Conservation (phyloP, 306 rosid genomes). For the Erythrophleum fordii region DNA sequence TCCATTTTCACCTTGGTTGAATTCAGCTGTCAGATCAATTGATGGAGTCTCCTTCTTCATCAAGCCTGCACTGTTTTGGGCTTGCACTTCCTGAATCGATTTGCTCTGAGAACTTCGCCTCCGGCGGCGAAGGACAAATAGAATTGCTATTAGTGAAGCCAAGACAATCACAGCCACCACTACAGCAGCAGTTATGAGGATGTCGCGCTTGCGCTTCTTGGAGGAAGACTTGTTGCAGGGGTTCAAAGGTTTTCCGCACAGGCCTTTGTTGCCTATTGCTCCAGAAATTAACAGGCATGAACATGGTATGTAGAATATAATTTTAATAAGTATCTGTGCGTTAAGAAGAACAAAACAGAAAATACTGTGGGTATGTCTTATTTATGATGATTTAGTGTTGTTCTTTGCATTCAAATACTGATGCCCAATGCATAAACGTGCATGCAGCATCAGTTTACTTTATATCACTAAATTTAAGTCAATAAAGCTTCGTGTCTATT, state of each 20-base stretch:
- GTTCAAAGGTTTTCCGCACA: slow-evolving; percentile 73
- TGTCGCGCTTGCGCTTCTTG: slow-evolving; percentile 40
- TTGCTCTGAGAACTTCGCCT: neutral
- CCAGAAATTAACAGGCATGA: neutral
- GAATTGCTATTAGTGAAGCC: slow-evolving; percentile 34
- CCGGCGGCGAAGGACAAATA: slow-evolving; percentile 37
- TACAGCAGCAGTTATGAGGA: slow-evolving; percentile 33
- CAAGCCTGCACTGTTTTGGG: neutral
- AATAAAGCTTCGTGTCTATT: neutral
- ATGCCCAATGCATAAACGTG: neutral
- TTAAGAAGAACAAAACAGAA: too few relatives aligned
- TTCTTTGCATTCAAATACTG: slow-evolving; percentile 1
- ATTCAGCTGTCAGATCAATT: slow-evolving; percentile 21
- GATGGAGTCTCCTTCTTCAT: slow-evolving; percentile 33
- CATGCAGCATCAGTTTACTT: neutral
- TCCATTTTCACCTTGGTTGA: slow-evolving; percentile 45
- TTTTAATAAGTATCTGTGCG: too few relatives aligned
- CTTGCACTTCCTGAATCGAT: neutral
- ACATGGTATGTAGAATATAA: neutral
- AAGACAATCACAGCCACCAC: slow-evolving; percentile 43
- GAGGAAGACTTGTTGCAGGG: slow-evolving; percentile 53
- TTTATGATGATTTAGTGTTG: neutral
- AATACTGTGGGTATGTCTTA: neutral
- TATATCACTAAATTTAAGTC: neutral
- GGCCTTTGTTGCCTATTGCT: slow-evolving; percentile 62